Conservation (phyloP, 2,329 filamentous ascomycete genomes). For the Claviceps pazoutovae region DNA sequence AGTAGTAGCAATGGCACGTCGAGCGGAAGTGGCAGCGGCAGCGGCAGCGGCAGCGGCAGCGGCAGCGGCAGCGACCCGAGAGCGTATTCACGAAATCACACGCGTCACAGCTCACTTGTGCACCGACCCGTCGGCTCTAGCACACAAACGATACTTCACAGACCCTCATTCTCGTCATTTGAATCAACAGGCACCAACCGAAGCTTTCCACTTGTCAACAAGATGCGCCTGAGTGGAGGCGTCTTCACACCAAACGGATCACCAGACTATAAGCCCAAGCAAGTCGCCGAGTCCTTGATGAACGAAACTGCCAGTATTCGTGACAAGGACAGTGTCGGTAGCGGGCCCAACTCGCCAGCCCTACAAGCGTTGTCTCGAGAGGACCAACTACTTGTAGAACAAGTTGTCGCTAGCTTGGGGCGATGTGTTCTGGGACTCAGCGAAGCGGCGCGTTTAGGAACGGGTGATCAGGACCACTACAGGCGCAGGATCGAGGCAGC, state of each 20-base stretch:
- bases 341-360: constrained; percentile 22
- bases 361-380: constrained; percentile 37
- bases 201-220: constrained; percentile 48
- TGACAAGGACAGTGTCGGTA: constrained; percentile 19
- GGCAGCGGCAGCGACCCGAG: constrained; percentile 14
- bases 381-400: constrained; percentile 46
- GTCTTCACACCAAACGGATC: constrained; percentile 34
- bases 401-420: constrained; percentile 44
- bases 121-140: constrained; percentile 30
- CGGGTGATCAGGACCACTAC: constrained; percentile 50
- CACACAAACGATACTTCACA: constrained; percentile 27
- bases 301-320: constrained; percentile 31
- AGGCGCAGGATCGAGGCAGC: constrained; percentile 63
- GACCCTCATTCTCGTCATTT: constrained; percentile 42
- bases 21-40: constrained; percentile 8
- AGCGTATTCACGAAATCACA: constrained; percentile 6
- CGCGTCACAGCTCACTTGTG: constrained; percentile 22
- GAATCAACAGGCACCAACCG: constrained; percentile 45
- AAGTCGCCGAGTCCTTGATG: constrained; percentile 34
- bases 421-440: constrained; percentile 45
- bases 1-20: constrained; percentile 4
- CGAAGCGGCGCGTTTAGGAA: constrained; percentile 37
- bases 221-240: constrained; percentile 30
- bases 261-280: constrained; percentile 33
- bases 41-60: neutral